Conservation (phyloP, 306 rosid genomes). For the Corylus americana region DNA sequence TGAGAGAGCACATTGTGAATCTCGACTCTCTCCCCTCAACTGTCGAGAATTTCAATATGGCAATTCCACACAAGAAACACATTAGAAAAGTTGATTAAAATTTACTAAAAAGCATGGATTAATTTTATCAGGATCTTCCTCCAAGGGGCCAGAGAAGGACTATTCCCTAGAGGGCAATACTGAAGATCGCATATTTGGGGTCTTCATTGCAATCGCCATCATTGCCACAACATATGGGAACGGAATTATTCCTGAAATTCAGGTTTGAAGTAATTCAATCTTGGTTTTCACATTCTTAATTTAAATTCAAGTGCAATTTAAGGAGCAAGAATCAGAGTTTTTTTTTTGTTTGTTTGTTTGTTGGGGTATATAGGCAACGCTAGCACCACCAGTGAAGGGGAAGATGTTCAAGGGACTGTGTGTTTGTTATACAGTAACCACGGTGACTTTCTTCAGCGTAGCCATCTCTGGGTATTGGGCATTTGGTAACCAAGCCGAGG, state of each 20-base stretch:
- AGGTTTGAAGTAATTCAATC: conserved; percentile 35
- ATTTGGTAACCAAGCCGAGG: conserved; percentile 63
- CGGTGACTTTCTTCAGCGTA: conserved; percentile 59
- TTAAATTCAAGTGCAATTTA: neutral
- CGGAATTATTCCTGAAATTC: conserved; percentile 86
- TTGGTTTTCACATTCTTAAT: neutral
- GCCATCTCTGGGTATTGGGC: conserved; percentile 83
- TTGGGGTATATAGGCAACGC: conserved; percentile 59
- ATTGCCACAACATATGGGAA: conserved; percentile 79
- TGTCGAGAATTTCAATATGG: too few species aligned
- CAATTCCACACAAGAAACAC: too few species aligned
- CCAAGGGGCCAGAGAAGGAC: conserved; percentile 63
- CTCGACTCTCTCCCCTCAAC: too few species aligned
- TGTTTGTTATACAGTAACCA: conserved; percentile 53
- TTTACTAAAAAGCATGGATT: neutral
- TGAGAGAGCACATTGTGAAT: too few species aligned
- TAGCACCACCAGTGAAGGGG: conserved; percentile 78
- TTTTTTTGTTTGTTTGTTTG: neutral
- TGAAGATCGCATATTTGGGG: conserved; percentile 48
- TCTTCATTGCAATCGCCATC: conserved; percentile 74
- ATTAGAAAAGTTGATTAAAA: neutral
- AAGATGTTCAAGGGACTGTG: conserved; percentile 81
- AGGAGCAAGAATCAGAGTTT: neutral
- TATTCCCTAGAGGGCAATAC: conserved; percentile 59
- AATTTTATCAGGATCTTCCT: conserved; percentile 46